phyloP scores from a whole-genome alignment of 2,329 filamentous ascomycete species.

The Phyllosticta citriasiana region DNA sequence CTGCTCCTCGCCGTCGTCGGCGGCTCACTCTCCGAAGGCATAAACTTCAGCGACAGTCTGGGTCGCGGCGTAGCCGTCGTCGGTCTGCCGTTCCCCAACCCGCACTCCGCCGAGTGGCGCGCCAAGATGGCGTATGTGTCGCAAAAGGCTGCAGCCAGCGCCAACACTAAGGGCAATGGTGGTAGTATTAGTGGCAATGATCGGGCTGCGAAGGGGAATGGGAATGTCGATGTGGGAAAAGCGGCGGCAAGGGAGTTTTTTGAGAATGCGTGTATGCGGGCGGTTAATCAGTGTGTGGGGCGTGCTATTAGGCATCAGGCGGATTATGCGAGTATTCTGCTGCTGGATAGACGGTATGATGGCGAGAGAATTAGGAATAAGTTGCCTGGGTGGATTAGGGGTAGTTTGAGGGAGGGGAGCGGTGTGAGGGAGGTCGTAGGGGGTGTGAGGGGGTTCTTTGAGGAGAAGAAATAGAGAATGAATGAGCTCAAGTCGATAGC shows the following conservation, averaged over 20 bases:
- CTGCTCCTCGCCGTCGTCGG: constrained; percentile 84
- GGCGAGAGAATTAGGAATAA: constrained; percentile 63
- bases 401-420: constrained; percentile 43
- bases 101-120: constrained; percentile 82
- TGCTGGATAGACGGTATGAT: constrained; percentile 75
- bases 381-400: constrained; percentile 80
- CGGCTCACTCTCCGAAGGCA: constrained; percentile 91
- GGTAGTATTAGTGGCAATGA: too few species aligned
- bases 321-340: constrained; percentile 84
- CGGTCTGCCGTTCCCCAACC: constrained; percentile 86
- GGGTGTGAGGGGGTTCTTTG: constrained; percentile 28
- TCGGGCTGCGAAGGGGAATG: constrained; percentile 16
- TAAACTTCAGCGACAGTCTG: constrained; percentile 90
- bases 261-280: constrained; percentile 91
- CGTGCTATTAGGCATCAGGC: constrained; percentile 77
- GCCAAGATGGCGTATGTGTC: constrained; percentile 85
- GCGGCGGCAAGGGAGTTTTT: constrained; percentile 65
- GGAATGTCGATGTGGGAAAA: constrained; percentile 30
- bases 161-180: too few species aligned
- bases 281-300: constrained; percentile 94
- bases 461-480: constrained; percentile 15
- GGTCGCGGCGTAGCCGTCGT: constrained; percentile 87
- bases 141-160: constrained; percentile 34
- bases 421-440: constrained; percentile 36
- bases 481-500: too few species aligned